phyloP scores from a whole-genome alignment of 495 filamentous ascomycete species.

The Penicillium atrosanguineum region DNA sequence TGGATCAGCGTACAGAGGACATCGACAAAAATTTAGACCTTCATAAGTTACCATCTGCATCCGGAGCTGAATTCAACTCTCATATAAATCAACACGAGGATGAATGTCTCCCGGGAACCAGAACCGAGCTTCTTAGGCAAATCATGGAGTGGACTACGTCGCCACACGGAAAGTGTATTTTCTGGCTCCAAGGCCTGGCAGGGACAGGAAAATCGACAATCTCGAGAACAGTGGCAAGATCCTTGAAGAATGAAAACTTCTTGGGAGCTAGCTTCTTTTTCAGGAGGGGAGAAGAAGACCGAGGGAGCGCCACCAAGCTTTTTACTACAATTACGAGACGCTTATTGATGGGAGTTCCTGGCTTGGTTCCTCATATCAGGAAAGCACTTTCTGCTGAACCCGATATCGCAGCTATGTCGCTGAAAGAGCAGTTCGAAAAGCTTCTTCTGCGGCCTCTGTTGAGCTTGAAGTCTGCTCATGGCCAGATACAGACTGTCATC shows the following conservation, averaged over 20 bases:
- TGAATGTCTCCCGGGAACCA: slow-evolving; percentile 33
- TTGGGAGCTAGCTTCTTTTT: no score
- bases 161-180: slow-evolving; percentile 22
- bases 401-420: slow-evolving; percentile 32
- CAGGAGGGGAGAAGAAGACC: slow-evolving; percentile 41
- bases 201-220: slow-evolving; percentile 44
- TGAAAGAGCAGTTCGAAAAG: slow-evolving; percentile 47
- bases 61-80: slow-evolving; percentile 23
- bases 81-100: slow-evolving; percentile 22
- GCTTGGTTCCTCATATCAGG: no score
- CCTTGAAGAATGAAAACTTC: slow-evolving; percentile 1
- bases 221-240: slow-evolving; percentile 26
- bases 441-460: slow-evolving; percentile 44
- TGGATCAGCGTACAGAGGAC: no score
- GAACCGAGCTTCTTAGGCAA: slow-evolving; percentile 29
- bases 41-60: slow-evolving; percentile 10
- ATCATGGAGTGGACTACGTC: slow-evolving; percentile 29
- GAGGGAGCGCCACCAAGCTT: slow-evolving; percentile 35
- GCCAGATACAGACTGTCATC: slow-evolving; percentile 14
- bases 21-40: no score
- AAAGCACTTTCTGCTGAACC: neutral
- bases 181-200: no score
- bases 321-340: slow-evolving; percentile 48
- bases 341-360: slow-evolving; percentile 17
- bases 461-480: neutral